These are phyloP conservation scores for Colletotrichum spaethianum DNA, from an alignment of 2,329 filamentous ascomycete species.

Conservation along the genomic window DNA sequence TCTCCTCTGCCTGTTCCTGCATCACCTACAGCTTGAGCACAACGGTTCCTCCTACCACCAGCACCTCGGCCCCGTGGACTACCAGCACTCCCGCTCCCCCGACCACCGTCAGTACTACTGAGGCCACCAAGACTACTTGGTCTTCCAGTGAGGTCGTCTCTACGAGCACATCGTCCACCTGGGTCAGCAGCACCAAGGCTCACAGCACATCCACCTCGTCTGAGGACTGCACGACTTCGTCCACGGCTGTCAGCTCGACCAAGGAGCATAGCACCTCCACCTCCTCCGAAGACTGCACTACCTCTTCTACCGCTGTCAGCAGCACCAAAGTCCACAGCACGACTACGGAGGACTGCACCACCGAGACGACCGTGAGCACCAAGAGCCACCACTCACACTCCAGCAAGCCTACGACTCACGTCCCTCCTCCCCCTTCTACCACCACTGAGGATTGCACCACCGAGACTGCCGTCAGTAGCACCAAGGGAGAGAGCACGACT, in stretches of 20 bases:
- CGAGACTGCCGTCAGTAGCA: too few relatives aligned
- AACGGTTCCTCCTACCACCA: constrained; percentile 25
- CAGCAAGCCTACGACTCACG: too few relatives aligned
- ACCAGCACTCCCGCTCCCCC: constrained; percentile 11
- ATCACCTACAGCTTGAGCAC: constrained; percentile 48
- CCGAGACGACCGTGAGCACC: neutral
- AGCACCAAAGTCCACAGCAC: too few relatives aligned
- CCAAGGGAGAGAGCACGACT: too few relatives aligned
- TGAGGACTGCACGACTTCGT: too few relatives aligned
- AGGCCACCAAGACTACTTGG: too few relatives aligned
- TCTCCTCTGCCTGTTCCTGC: constrained; percentile 56
- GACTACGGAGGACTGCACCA: too few relatives aligned
- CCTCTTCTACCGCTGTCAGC: neutral
- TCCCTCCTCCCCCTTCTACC: too few relatives aligned
- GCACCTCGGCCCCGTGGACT: neutral
- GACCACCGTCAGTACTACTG: constrained; percentile 23
- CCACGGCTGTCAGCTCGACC: too few relatives aligned
- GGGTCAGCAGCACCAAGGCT: too few relatives aligned
- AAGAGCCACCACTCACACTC: neutral
- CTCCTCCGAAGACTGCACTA: neutral
- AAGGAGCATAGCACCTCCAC: too few relatives aligned
- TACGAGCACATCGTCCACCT: neutral
- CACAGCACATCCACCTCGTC: neutral
- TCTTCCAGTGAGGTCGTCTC: constrained; percentile 2
- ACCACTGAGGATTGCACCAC: too few relatives aligned